Conservation (phyloP, 768 basidiomycete genomes). For the Obba rivulosa region DNA sequence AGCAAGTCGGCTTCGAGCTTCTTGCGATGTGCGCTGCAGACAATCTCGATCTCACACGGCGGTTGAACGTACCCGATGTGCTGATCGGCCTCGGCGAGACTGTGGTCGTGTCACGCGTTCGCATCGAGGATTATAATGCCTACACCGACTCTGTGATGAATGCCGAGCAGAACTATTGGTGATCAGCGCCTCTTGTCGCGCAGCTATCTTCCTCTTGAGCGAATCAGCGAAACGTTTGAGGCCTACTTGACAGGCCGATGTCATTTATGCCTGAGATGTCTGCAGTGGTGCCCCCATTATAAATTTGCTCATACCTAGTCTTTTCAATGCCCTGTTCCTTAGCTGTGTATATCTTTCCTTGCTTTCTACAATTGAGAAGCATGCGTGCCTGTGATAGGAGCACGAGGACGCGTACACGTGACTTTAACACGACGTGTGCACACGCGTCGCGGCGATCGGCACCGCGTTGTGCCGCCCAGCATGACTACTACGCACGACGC, state of each 20-base stretch:
- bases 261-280: too few relatives aligned
- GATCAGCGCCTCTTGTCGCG: too few relatives aligned
- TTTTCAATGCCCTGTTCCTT: too few relatives aligned
- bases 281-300: too few relatives aligned
- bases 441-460: not conserved
- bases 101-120: conserved; percentile 49
- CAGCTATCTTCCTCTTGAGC: too few relatives aligned
- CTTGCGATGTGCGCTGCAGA: conserved; percentile 56
- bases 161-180: conserved; percentile 9
- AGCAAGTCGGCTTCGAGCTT: conserved; percentile 44
- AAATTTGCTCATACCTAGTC: too few relatives aligned
- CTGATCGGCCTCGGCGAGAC: conserved; percentile 39
- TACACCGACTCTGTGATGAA: conserved; percentile 50
- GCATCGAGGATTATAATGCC: conserved; percentile 53
- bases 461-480: not conserved
- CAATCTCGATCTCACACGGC: conserved; percentile 39
- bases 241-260: too few relatives aligned
- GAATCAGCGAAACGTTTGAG: too few relatives aligned
- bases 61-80: conserved; percentile 42
- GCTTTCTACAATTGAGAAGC: too few relatives aligned
- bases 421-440: conserved; percentile 11
- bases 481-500: not conserved
- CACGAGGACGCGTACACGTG: conserved; percentile 8
- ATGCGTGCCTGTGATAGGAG: too few relatives aligned
- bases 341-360: too few relatives aligned